These are phyloP conservation scores for Microdochium nivale DNA, from an alignment of 2,329 filamentous ascomycete species.

Conservation along the genomic window DNA sequence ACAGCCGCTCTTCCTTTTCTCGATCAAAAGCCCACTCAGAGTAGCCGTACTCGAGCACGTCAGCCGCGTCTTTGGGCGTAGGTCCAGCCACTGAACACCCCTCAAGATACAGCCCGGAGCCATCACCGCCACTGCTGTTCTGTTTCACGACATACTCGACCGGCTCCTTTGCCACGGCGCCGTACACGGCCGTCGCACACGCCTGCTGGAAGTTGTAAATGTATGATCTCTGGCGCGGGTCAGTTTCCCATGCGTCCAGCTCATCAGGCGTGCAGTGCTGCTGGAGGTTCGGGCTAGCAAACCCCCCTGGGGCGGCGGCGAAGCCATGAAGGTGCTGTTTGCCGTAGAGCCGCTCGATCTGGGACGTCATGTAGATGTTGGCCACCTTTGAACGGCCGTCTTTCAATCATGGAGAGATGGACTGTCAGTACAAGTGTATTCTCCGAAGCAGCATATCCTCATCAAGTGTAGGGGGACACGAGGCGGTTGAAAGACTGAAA, in stretches of 20 bases:
- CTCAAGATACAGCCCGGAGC: slow-evolving; percentile 31
- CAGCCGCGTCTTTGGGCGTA: slow-evolving; percentile 12
- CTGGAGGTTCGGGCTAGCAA: slow-evolving; percentile 22
- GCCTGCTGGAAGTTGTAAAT: slow-evolving; percentile 29
- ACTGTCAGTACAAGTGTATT: background rate
- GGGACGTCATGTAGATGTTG: slow-evolving; percentile 37
- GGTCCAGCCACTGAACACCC: slow-evolving; percentile 25
- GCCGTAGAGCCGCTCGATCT: slow-evolving; percentile 37
- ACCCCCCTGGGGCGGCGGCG: slow-evolving; percentile 35
- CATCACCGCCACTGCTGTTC: slow-evolving; percentile 14
- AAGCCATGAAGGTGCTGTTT: slow-evolving; percentile 28
- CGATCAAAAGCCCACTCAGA: slow-evolving; percentile 23
- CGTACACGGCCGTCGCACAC: slow-evolving; percentile 34
- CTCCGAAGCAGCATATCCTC: too few species aligned
- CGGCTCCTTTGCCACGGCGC: slow-evolving; percentile 26
- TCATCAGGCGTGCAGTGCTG: slow-evolving; percentile 13
- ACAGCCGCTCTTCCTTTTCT: slow-evolving; percentile 28
- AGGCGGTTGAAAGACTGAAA: background rate
- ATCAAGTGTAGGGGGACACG: too few species aligned
- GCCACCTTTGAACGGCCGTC: slow-evolving; percentile 35
- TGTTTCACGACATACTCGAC: background rate
- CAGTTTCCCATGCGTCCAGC: slow-evolving; percentile 1
- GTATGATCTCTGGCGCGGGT: slow-evolving; percentile 7
- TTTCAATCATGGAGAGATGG: background rate
- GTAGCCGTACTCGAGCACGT: slow-evolving; percentile 14